phyloP scores from a whole-genome alignment of 2,329 filamentous ascomycete species.

The Hypoxylon sp. region DNA sequence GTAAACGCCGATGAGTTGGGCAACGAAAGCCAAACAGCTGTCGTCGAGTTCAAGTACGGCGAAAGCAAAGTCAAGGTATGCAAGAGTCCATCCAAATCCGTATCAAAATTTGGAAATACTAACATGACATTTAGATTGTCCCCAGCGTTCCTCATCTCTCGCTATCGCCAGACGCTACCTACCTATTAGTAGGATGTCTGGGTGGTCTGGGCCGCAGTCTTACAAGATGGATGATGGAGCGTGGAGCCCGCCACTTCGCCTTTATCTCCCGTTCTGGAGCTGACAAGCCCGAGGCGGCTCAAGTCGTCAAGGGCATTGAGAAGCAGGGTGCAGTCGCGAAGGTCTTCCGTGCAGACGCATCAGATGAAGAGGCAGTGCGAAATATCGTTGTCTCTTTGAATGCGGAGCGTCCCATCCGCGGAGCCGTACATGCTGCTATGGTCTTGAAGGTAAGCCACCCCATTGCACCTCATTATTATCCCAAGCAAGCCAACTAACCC shows the following conservation, averaged over 20 bases:
- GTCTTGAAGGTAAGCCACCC: constrained; percentile 52
- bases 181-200: constrained; percentile 46
- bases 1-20: neutral
- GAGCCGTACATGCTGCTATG: constrained; percentile 51
- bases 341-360: constrained; percentile 51
- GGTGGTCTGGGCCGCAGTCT: constrained; percentile 56
- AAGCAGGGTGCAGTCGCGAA: constrained; percentile 46
- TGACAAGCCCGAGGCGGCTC: constrained; percentile 49
- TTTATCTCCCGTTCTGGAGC: constrained; percentile 53
- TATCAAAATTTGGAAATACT: neutral
- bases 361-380: constrained; percentile 45
- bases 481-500: neutral
- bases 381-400: constrained; percentile 32
- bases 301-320: constrained; percentile 45
- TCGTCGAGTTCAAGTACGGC: constrained; percentile 1
- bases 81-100: neutral
- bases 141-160: constrained; percentile 4
- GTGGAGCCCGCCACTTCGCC: constrained; percentile 52
- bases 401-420: constrained; percentile 42
- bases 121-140: constrained; percentile 58
- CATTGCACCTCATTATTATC: neutral
- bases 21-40: neutral
- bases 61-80: constrained; percentile 3
- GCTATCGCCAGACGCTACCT: constrained; percentile 35
- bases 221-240: constrained; percentile 53